These are phyloP conservation scores for Malus hybrid DNA, from an alignment of 331 rosid species.

Conservation along the genomic window DNA sequence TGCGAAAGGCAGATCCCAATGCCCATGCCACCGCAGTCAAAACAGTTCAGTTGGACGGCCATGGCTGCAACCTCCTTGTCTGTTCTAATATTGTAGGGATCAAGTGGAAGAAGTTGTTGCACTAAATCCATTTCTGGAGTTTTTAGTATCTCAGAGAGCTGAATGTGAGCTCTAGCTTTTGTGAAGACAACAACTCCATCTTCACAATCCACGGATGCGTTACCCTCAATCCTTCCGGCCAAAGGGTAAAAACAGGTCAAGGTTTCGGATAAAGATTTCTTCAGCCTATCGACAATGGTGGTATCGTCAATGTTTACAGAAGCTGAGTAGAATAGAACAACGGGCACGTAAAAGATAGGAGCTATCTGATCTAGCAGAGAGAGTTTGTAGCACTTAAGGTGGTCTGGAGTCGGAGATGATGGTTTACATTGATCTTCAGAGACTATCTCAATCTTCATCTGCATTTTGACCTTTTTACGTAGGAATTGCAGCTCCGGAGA, in stretches of 20 bases:
- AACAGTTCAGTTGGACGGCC: not conserved
- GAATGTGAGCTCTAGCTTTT: not conserved
- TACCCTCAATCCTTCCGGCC: constrained; percentile 8
- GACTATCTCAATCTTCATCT: constrained; percentile 2
- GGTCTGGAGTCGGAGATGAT: not conserved
- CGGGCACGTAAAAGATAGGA: constrained; percentile 3
- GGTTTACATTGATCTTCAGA: constrained; percentile 2
- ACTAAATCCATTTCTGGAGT: not conserved
- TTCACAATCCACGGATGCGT: not conserved
- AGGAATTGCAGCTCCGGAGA: not conserved
- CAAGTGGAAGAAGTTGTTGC: constrained; percentile 9
- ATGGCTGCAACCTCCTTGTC: not conserved
- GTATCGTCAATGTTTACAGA: not conserved
- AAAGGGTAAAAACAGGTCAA: constrained; percentile 8
- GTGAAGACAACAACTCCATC: not conserved
- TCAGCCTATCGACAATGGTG: not conserved
- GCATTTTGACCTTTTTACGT: not conserved
- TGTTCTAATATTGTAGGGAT: not conserved
- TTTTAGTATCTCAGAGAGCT: not conserved
- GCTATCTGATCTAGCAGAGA: constrained; percentile 17
- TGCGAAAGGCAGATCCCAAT: constrained; percentile 9
- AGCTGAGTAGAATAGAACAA: constrained; percentile 8
- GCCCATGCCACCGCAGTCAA: constrained; percentile 5
- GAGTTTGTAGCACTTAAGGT: constrained; percentile 1
- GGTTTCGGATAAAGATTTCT: constrained; percentile 8